phyloP scores from a whole-genome alignment of 768 basidiomycete species.

The Suillus plorans region DNA sequence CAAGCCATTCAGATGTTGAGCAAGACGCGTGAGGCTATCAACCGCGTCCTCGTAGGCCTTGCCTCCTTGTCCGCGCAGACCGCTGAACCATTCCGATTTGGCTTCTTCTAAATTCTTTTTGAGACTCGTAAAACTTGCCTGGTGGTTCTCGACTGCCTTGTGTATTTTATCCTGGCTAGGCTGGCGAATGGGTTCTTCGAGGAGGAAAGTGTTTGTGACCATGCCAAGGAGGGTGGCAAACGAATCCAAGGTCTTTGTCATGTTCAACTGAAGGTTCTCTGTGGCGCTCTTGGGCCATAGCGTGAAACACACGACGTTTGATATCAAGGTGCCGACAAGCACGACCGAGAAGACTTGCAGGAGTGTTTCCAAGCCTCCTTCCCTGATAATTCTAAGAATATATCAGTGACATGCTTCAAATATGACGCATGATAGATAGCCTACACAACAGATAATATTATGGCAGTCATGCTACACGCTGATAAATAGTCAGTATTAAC shows the following conservation, averaged over 20 bases:
- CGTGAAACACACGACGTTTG: slow-evolving; percentile 80
- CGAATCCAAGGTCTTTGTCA: slow-evolving; percentile 83
- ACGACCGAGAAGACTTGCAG: slow-evolving; percentile 78
- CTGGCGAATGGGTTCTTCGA: slow-evolving; percentile 64
- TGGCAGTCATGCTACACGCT: slow-evolving; percentile 86
- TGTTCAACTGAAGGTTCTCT: slow-evolving; percentile 76
- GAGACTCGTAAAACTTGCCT: slow-evolving; percentile 85
- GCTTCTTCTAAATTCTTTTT: slow-evolving; percentile 87
- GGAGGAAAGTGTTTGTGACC: slow-evolving; percentile 82
- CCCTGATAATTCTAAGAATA: slow-evolving; percentile 71
- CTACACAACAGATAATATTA: slow-evolving; percentile 83
- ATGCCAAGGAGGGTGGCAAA: slow-evolving; percentile 84
- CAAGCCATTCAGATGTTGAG: slow-evolving; percentile 91
- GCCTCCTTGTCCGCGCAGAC: slow-evolving; percentile 24
- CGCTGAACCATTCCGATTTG: slow-evolving; percentile 72
- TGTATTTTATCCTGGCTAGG: slow-evolving; percentile 65
- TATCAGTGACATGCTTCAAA: slow-evolving; percentile 6
- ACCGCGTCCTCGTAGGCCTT: slow-evolving; percentile 83
- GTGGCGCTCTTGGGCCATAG: slow-evolving; percentile 89
- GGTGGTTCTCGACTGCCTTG: slow-evolving; percentile 80
- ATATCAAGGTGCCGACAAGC: slow-evolving; percentile 68
- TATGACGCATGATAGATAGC: slow-evolving; percentile 9
- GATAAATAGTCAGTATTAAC: slow-evolving; percentile 4
- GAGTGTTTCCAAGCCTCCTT: slow-evolving; percentile 78
- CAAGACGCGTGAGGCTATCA: slow-evolving; percentile 82